These are phyloP conservation scores for Paecilomyces formosus DNA, from an alignment of 2,329 filamentous ascomycete species.

Conservation along the genomic window DNA sequence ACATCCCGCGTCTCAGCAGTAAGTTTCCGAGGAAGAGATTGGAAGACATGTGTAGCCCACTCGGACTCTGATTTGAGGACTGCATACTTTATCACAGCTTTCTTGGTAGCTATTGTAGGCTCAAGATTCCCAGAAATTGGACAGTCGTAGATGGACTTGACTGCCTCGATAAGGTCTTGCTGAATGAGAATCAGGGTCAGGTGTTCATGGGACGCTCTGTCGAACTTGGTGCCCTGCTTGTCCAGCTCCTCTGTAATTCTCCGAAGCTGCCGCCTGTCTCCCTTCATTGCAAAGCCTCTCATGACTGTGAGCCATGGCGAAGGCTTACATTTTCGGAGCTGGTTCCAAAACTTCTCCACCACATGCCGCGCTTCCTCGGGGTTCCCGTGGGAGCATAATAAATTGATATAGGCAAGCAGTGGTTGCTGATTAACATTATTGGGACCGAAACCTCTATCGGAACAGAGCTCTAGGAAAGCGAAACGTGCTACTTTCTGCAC, in stretches of 20 bases:
- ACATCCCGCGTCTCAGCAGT: slow-evolving; percentile 60
- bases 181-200: slow-evolving; percentile 58
- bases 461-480: slow-evolving; percentile 28
- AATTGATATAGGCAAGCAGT: slow-evolving; percentile 40
- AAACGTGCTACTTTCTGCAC: slow-evolving; percentile 34
- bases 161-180: slow-evolving; percentile 50
- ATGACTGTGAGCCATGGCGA: slow-evolving; percentile 47
- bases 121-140: slow-evolving; percentile 36
- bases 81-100: slow-evolving; percentile 54
- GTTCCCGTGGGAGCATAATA: slow-evolving; percentile 49
- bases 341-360: slow-evolving; percentile 35
- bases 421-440: slow-evolving; percentile 27
- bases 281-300: slow-evolving; percentile 54
- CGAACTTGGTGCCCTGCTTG: slow-evolving; percentile 43
- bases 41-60: slow-evolving; percentile 57
- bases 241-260: slow-evolving; percentile 49
- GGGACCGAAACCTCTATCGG: slow-evolving; percentile 35
- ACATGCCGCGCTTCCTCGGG: slow-evolving; percentile 47
- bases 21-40: slow-evolving; percentile 36
- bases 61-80: slow-evolving; percentile 51
- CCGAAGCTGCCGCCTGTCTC: slow-evolving; percentile 50
- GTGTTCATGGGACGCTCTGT: slow-evolving; percentile 34
- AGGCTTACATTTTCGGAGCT: slow-evolving; percentile 19
- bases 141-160: slow-evolving; percentile 61
- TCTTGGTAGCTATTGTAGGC: slow-evolving; percentile 43